Conservation (phyloP, 2,329 filamentous ascomycete genomes). For the Pseudogymnoascus sp. region DNA sequence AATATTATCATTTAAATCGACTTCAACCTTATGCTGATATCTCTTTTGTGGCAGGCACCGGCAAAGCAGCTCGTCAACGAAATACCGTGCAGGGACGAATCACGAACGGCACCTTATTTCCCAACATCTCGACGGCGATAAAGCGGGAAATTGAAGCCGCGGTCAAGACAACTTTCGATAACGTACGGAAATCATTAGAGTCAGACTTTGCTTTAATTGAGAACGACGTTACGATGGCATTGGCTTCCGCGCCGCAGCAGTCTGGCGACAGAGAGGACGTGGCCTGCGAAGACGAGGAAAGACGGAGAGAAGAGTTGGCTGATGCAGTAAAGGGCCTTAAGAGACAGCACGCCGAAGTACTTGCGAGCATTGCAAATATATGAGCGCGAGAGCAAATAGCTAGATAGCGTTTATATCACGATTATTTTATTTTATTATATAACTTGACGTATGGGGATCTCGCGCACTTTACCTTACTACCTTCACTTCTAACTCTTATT, state of each 20-base stretch:
- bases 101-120: constrained; percentile 16
- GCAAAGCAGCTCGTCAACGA: constrained; percentile 12
- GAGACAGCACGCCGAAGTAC: constrained; percentile 10
- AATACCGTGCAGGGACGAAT: constrained; percentile 14
- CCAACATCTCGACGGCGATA: constrained; percentile 15
- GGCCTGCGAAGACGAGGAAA: constrained; percentile 5
- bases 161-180: constrained; percentile 11
- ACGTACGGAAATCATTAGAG: constrained; percentile 2
- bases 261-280: neutral
- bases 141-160: constrained; percentile 10
- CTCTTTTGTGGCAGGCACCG: constrained; percentile 11
- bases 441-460: no score
- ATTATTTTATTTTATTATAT: neutral
- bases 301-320: constrained; percentile 11
- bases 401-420: neutral
- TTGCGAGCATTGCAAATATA: constrained; percentile 11
- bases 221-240: constrained; percentile 13
- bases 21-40: neutral
- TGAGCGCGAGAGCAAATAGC: neutral
- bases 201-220: constrained; percentile 8
- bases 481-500: neutral
- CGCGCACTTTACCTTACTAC: neutral
- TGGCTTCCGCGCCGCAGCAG: neutral
- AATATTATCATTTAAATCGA: neutral
- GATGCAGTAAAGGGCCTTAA: constrained; percentile 11